Conservation (phyloP, 352 stramenopile genomes). For the Phytophthora pseudosyringae region DNA sequence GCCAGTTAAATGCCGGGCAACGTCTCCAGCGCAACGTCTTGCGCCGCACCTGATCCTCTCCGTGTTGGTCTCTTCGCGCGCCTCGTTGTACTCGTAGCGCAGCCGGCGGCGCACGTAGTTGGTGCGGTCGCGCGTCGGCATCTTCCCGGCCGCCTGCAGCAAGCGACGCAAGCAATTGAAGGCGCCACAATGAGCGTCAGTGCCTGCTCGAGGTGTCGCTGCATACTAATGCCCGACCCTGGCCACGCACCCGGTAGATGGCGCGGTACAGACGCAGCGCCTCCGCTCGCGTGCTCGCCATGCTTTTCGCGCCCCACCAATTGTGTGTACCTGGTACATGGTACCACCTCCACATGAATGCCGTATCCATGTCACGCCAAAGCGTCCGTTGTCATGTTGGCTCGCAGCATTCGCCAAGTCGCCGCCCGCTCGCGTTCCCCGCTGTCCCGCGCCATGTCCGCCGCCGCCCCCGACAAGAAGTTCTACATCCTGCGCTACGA, state of each 20-base stretch:
- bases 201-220: not conserved
- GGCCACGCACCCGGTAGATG: constrained; percentile 70
- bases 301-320: not conserved
- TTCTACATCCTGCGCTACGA: constrained; percentile 78
- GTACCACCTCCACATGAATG: not conserved
- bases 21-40: not conserved
- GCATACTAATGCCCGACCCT: not conserved
- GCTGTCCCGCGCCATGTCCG: constrained; percentile 43
- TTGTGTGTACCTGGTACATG: not conserved
- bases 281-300: constrained; percentile 34
- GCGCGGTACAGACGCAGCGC: constrained; percentile 71
- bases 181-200: not conserved
- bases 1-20: constrained; percentile 11
- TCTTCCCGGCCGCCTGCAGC: constrained; percentile 59
- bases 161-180: not conserved
- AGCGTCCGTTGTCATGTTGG: constrained; percentile 11
- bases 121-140: constrained; percentile 69
- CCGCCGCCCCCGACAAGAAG: constrained; percentile 52
- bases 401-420: constrained; percentile 25
- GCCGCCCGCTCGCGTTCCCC: constrained; percentile 12
- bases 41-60: constrained; percentile 60
- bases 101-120: constrained; percentile 74
- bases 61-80: constrained; percentile 53
- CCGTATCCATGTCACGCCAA: constrained; percentile 10
- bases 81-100: constrained; percentile 75